These are phyloP conservation scores for Papiliotrema flavescens DNA, from an alignment of 1,284 basidiomycete species.

Conservation along the genomic window DNA sequence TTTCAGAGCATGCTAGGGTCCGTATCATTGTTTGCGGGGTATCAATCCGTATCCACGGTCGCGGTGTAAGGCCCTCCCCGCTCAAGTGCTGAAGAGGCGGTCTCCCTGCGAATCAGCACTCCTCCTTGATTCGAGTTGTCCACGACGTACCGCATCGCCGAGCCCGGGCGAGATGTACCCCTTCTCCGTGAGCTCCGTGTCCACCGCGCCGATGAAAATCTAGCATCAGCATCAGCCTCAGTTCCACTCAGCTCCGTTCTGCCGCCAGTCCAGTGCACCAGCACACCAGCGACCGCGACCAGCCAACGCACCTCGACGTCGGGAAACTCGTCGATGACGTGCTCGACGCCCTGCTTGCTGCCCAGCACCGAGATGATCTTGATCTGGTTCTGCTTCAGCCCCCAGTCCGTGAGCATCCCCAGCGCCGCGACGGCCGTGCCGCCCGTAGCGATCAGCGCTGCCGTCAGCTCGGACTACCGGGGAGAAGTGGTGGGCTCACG, in stretches of 20 bases:
- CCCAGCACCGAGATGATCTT: conserved; percentile 81
- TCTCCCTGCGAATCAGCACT: conserved; percentile 13
- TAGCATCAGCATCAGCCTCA: conserved; percentile 54
- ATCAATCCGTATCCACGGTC: too few species aligned
- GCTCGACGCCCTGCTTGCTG: conserved; percentile 67
- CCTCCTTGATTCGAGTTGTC: background rate
- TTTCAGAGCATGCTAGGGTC: too few species aligned
- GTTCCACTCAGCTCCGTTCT: too few species aligned
- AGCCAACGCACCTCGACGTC: conserved; percentile 66
- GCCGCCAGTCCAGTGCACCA: background rate
- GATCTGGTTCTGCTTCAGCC: conserved; percentile 62
- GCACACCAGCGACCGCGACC: background rate
- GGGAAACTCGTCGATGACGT: conserved; percentile 66
- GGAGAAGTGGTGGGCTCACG: conserved; percentile 41
- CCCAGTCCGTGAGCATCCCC: conserved; percentile 81
- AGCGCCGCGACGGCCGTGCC: conserved; percentile 86
- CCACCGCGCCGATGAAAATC: conserved; percentile 81
- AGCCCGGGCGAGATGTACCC: conserved; percentile 83
- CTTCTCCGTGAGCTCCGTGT: conserved; percentile 64
- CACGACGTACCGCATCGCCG: conserved; percentile 68
- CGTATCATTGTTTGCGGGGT: too few species aligned
- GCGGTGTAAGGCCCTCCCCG: too few species aligned
- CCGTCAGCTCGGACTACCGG: background rate
- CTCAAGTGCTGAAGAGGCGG: conserved; percentile 21
- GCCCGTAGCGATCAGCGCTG: conserved; percentile 82